Base-by-base conservation (phyloP, 2,329 filamentous ascomycete genomes). In the Exophiala sp. region DNA sequence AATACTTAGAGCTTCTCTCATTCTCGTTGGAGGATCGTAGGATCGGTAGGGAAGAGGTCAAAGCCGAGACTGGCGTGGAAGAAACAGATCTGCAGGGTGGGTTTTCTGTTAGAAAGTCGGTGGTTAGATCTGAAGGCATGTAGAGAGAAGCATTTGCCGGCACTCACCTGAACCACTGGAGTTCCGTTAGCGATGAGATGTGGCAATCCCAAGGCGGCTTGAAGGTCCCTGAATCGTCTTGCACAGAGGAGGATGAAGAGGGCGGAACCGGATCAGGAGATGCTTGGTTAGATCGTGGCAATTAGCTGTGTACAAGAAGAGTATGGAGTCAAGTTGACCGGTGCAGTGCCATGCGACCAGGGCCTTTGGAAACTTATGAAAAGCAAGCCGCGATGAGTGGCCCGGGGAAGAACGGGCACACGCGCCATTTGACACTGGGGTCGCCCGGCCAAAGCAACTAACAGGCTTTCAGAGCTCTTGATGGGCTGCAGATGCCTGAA, bases 361-460 rank as follows among this genome's bases (percentile, higher is more conserved):
- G 41, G 41, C 19, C 30, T 13, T 19, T 37, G 6, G n/a, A 37
- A 42, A 23, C 37, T 23, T 42, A n/a, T n/a, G 30, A 30, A 27
- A 24, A 22, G 27, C 45, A 16, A 42, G 23, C n/a, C 35, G 32
- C 38, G 45, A 32, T 48, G 38, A 48, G 29, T 48, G 45, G 45
- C 18, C 24, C 24, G 45, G 45, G 45, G 45, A 48, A 42, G 23
- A 42, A 34, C 24, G 35, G 38, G 37, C 18, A 29, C 38, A 21
- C 16, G 18, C 39, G n/a, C 14, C 45, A 19, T 42, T 23, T 8
- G 16, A 30, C 32, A 39, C n/a, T 35, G 45, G 34, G 44, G 24
- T 32, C 14, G n/a, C 7, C n/a, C 11, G 19, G 42, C 29, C 42
- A 21, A 30, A 18, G 18, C 5, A 16, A 37, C 18, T 19, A 3